These are phyloP conservation scores for Hypoxylon cercidicola DNA, from an alignment of 495 filamentous ascomycete species.

Conservation along the genomic window DNA sequence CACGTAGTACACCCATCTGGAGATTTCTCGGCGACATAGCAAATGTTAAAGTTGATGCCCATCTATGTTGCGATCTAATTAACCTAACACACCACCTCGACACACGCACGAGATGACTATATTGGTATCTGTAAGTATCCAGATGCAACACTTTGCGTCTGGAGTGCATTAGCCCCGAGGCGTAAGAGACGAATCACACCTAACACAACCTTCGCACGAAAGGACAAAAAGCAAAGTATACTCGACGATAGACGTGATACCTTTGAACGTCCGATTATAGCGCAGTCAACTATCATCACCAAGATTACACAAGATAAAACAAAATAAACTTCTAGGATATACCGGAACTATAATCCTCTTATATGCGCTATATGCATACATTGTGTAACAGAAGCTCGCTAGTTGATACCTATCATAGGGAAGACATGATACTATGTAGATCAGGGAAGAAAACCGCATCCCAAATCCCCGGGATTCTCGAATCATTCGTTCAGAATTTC, in stretches of 20 bases:
- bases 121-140: conserved; percentile 30
- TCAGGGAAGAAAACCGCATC: not conserved
- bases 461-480: conserved; percentile 28
- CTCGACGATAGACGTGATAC: not conserved
- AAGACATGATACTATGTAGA: conserved; percentile 16
- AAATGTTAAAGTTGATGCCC: conserved; percentile 16
- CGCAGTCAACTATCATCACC: too few species aligned
- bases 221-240: conserved; percentile 12
- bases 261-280: conserved; percentile 7
- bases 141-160: conserved; percentile 39
- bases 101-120: conserved; percentile 33
- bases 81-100: conserved; percentile 20
- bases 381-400: conserved; percentile 31
- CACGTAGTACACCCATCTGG: conserved; percentile 8
- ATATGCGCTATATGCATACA: conserved; percentile 11
- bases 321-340: conserved; percentile 1
- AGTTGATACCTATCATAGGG: conserved; percentile 34
- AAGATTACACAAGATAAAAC: too few species aligned
- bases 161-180: conserved; percentile 38
- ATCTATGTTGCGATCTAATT: conserved; percentile 32
- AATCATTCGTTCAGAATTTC: conserved; percentile 34
- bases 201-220: conserved; percentile 5
- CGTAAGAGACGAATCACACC: conserved; percentile 31
- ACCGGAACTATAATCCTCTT: conserved; percentile 36
- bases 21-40: conserved; percentile 37